phyloP scores from a whole-genome alignment of 148 eudicot species.

The Limonium bicolor region DNA sequence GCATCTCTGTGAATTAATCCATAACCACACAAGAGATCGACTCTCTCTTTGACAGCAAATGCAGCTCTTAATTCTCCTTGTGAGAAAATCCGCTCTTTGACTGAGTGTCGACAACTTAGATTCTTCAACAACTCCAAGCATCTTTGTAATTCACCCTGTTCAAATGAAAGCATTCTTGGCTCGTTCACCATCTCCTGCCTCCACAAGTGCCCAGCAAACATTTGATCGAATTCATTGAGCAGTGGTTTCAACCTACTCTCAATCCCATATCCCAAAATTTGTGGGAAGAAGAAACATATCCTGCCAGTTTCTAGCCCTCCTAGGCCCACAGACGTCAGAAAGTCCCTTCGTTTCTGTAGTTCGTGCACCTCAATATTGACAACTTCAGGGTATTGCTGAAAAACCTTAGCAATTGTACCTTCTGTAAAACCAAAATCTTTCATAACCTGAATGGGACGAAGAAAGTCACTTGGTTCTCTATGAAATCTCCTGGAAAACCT shows the following conservation, averaged over 20 bases:
- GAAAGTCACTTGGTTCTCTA: conserved; percentile 29
- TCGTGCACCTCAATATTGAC: conserved; percentile 28
- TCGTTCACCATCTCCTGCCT: conserved; percentile 46
- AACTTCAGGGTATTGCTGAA: conserved; percentile 42
- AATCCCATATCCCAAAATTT: conserved; percentile 32
- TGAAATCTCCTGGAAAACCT: conserved; percentile 37
- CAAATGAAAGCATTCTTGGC: conserved; percentile 51
- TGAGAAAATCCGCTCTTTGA: conserved; percentile 38
- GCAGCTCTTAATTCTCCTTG: conserved; percentile 63
- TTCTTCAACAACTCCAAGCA: conserved; percentile 49
- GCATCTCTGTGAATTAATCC: conserved; percentile 72
- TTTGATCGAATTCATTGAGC: conserved; percentile 42
- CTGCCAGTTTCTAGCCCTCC: conserved; percentile 18
- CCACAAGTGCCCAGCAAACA: conserved; percentile 24
- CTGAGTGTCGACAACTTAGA: conserved; percentile 42
- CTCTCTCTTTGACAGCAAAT: conserved; percentile 44
- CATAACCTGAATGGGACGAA: conserved; percentile 23
- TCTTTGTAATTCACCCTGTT: conserved; percentile 52
- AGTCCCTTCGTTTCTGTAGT: conserved; percentile 24
- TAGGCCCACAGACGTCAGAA: conserved; percentile 34
- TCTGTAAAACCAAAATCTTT: conserved; percentile 53
- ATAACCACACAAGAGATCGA: conserved; percentile 50
- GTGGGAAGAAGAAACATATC: conserved; percentile 26
- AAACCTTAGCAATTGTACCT: conserved; percentile 35
- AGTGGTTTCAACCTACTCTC: conserved; percentile 55